Evolutionary conservation across 495 filamentous ascomycete genomes (phyloP).

Genomic region (Cryomyces antarcticus): DNA sequence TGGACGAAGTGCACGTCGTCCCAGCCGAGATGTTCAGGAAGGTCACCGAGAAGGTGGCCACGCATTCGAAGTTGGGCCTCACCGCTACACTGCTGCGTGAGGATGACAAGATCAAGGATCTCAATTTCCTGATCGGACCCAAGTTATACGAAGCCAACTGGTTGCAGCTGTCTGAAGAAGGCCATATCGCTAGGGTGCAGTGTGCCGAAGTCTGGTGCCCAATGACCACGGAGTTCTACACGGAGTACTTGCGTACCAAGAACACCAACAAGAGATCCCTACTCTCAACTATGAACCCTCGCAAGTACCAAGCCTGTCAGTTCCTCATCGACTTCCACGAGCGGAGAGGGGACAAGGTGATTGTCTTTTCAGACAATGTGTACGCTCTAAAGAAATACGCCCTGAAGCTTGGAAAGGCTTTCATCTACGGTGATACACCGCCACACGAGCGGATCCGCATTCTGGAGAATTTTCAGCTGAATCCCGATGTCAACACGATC

Average conservation of each 20-base stretch:
- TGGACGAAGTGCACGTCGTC: slow-evolving; percentile 97
- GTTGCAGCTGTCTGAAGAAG: slow-evolving; percentile 95
- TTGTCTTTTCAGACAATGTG: slow-evolving; percentile 97
- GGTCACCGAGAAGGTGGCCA: slow-evolving; percentile 76
- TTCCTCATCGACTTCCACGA: slow-evolving; percentile 98
- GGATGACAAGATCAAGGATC: slow-evolving; percentile 92
- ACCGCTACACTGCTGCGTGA: slow-evolving; percentile 89
- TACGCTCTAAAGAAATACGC: slow-evolving; percentile 82
- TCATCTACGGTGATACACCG: slow-evolving; percentile 79
- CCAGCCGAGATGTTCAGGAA: slow-evolving; percentile 89
- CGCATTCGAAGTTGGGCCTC: slow-evolving; percentile 89
- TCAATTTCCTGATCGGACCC: slow-evolving; percentile 94
- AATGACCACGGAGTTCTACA: slow-evolving; percentile 96
- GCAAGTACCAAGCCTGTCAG: slow-evolving; percentile 91
- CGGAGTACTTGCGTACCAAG: slow-evolving; percentile 63
- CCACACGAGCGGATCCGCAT: slow-evolving; percentile 77
- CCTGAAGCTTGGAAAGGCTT: slow-evolving; percentile 64
- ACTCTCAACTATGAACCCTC: slow-evolving; percentile 92
- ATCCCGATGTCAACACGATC: slow-evolving; percentile 79
- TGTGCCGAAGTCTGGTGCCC: slow-evolving; percentile 99
- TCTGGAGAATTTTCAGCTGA: slow-evolving; percentile 92
- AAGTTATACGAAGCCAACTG: slow-evolving; percentile 98
- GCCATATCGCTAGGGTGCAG: slow-evolving; percentile 92
- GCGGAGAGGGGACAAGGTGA: slow-evolving; percentile 88
- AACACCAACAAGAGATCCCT: slow-evolving; percentile 48